phyloP scores from a whole-genome alignment of 306 rosid species.

The Vigna mungo region DNA sequence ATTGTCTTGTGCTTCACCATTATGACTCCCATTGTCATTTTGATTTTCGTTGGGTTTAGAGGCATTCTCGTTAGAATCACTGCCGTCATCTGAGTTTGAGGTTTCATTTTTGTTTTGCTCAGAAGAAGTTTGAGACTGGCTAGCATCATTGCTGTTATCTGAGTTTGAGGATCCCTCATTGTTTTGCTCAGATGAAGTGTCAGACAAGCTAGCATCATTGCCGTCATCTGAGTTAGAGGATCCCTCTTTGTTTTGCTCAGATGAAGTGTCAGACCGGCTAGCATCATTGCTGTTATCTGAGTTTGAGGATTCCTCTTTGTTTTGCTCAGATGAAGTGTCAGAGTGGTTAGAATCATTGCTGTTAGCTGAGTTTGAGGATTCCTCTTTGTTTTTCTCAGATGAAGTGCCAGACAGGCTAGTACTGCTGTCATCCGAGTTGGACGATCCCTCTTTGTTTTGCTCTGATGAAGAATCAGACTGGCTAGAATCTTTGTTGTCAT shows the following conservation, averaged over 20 bases:
- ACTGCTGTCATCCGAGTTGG: conserved; percentile 51
- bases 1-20: conserved; percentile 37
- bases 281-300: conserved; percentile 49
- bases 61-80: conserved; percentile 28
- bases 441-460: conserved; percentile 41
- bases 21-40: conserved; percentile 43
- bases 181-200: conserved; percentile 50
- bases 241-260: conserved; percentile 43
- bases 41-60: conserved; percentile 42
- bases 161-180: conserved; percentile 53
- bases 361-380: conserved; percentile 52
- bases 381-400: conserved; percentile 53
- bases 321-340: too few species aligned
- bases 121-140: conserved; percentile 40
- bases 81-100: conserved; percentile 51
- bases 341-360: background rate
- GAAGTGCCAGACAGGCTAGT: conserved; percentile 32
- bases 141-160: conserved; percentile 37
- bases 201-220: conserved; percentile 38
- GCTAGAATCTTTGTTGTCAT: conserved; percentile 39
- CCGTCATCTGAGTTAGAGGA: conserved; percentile 54
- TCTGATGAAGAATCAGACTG: conserved; percentile 38
- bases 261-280: too few species aligned
- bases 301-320: conserved; percentile 47
- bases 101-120: conserved; percentile 54